Evolutionary conservation across 495 filamentous ascomycete genomes (phyloP).

Genomic region (Tricharina praecox): DNA sequence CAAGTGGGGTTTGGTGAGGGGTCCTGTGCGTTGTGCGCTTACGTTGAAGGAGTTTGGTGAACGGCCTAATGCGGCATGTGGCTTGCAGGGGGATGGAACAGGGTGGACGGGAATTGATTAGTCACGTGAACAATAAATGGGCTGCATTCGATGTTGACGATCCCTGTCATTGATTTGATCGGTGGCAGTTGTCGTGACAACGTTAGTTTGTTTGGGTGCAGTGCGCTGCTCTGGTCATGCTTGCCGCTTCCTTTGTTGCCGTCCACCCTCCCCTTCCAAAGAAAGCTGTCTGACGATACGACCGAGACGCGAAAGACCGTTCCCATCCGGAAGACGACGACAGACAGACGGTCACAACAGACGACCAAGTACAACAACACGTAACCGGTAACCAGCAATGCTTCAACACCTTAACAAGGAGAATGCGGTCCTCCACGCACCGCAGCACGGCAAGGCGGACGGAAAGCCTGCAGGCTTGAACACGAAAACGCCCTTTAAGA

Average conservation of each 20-base stretch:
- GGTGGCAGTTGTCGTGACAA: background rate
- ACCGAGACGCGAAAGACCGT: too few relatives aligned
- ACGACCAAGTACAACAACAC: background rate
- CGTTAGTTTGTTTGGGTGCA: background rate
- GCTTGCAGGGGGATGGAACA: too few relatives aligned
- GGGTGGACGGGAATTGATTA: too few relatives aligned
- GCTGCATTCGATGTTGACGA: too few relatives aligned
- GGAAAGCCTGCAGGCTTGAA: conserved; percentile 48
- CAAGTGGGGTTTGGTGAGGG: background rate
- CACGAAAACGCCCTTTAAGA: conserved; percentile 73
- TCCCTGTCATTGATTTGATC: too few relatives aligned
- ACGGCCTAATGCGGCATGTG: too few relatives aligned
- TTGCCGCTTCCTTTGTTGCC: background rate
- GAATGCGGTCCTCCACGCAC: conserved; percentile 57
- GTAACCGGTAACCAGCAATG: conserved; percentile 27
- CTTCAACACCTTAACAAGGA: conserved; percentile 68
- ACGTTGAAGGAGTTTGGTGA: background rate
- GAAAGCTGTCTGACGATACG: too few relatives aligned
- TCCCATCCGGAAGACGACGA: too few relatives aligned
- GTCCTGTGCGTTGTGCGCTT: background rate
- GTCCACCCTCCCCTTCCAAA: background rate
- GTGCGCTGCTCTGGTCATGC: too few relatives aligned
- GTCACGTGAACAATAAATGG: too few relatives aligned
- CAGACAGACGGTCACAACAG: too few relatives aligned
- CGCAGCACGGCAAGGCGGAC: conserved; percentile 47